Evolutionary conservation across 345 rosid genomes (phyloP), one percentile per base, ranked within the genome.

Genomic region (Populus tremula): DNA sequence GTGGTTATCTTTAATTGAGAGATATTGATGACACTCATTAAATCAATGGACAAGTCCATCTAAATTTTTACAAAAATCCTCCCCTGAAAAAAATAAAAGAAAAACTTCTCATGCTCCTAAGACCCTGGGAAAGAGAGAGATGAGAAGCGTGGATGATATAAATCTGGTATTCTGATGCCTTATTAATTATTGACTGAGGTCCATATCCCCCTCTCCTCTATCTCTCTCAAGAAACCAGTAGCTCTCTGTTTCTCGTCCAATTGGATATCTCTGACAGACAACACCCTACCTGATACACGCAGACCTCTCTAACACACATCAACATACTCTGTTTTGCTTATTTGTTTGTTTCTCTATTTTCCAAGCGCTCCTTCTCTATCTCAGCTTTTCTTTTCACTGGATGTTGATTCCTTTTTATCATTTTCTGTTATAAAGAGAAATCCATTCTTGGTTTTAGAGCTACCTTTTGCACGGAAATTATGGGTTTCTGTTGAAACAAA

Each of bases 401-500:
- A 82, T 78, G 79, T 76, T 35, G 54, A 70, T 74, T 76, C 31
- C 73, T 49, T 71, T 76, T 53, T 74, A 21, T 56, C 59, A 25
- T 67, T 69, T 71, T 73, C 81, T 0, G 61, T 73, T 77, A 23
- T 23, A 50, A 59, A 67, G 33, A 47, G 5, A 65, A 20, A 68
- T 20, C 23, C 38, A 67, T 8, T 66, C 23, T 27, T 21, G 56
- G 61, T 73, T 69, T 45, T n/a, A 68, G 27, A 41, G 29, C 69
- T 35, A 54, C 65, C 62, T 68, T 80, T 78, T 53, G 12, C 45
- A 73, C 84, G 36, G 66, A 75, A 85, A 78, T 70, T 66, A 49
- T 73, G 85, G 79, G 79, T 70, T 79, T 84, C 81, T 76, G 85
- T 81, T 83, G 29, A 76, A 75, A 66, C 31, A 12, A 18, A 25